phyloP scores from a whole-genome alignment of 1,139 yeast genomes.

The Saccharomycopsis hybrid region DNA sequence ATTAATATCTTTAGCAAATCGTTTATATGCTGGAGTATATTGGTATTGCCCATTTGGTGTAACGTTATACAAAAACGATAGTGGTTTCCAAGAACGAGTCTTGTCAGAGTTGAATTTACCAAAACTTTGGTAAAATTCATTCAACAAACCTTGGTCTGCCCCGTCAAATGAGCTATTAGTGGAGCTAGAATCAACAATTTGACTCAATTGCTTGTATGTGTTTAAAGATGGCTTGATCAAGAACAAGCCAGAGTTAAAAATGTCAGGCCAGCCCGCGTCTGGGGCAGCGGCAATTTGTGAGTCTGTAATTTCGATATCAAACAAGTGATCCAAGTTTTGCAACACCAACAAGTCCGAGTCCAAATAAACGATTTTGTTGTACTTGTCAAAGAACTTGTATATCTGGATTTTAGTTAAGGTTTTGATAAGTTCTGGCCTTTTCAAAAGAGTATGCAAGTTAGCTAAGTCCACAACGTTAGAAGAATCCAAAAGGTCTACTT shows the following conservation, averaged over 20 bases:
- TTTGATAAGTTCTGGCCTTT: conserved; percentile 67
- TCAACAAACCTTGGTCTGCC: conserved; percentile 90
- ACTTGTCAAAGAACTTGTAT: conserved; percentile 55
- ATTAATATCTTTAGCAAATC: conserved; percentile 50
- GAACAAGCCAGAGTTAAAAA: conserved; percentile 87
- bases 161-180: conserved; percentile 65
- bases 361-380: conserved; percentile 59
- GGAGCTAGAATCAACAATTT: conserved; percentile 29
- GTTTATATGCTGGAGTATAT: conserved; percentile 70
- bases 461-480: conserved; percentile 24
- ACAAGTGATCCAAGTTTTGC: conserved; percentile 36
- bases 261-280: conserved; percentile 94
- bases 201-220: conserved; percentile 40
- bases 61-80: conserved; percentile 82
- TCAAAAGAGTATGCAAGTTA: conserved; percentile 33
- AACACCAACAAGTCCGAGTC: conserved; percentile 80
- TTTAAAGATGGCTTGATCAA: conserved; percentile 51
- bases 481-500: conserved; percentile 29
- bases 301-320: conserved; percentile 32
- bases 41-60: conserved; percentile 81
- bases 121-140: conserved; percentile 61
- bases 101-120: conserved; percentile 28
- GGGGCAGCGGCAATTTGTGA: conserved; percentile 68
- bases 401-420: conserved; percentile 70
- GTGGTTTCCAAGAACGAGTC: conserved; percentile 46